Evolutionary conservation across 2,329 filamentous ascomycete genomes (phyloP).

Genomic region (Xylariaceae sp.): DNA sequence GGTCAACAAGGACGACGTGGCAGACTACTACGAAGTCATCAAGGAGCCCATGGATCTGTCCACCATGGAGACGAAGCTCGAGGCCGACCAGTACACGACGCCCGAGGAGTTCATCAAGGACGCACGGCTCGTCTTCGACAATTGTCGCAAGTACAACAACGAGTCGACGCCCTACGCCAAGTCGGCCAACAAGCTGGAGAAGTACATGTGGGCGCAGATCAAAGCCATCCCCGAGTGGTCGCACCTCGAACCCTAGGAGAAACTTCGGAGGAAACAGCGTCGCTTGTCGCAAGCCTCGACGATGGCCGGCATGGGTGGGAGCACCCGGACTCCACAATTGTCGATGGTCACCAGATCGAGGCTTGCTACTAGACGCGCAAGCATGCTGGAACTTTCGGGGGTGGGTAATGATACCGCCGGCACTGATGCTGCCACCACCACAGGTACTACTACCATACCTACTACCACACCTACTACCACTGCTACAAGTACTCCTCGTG

Average conservation of each 20-base stretch:
- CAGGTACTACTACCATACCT: no score
- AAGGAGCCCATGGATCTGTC: constrained; percentile 94
- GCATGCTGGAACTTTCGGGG: no score
- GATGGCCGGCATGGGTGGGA: no score
- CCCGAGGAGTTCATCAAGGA: constrained; percentile 93
- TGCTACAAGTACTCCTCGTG: no score
- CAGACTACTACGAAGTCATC: constrained; percentile 99
- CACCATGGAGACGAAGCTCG: constrained; percentile 94
- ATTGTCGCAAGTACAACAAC: constrained; percentile 94
- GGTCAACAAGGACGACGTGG: constrained; percentile 91
- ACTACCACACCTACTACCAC: no score
- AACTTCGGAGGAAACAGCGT: background rate
- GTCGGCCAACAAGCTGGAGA: constrained; percentile 86
- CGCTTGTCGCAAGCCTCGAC: no score
- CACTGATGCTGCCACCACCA: no score
- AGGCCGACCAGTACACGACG: constrained; percentile 84
- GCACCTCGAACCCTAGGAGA: constrained; percentile 46
- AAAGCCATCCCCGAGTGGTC: constrained; percentile 92
- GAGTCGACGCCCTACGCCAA: constrained; percentile 94
- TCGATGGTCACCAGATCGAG: no score
- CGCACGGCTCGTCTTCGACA: constrained; percentile 84
- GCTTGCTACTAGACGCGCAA: no score
- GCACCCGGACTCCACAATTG: no score
- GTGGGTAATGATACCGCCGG: no score
- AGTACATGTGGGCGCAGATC: constrained; percentile 93